Conservation (phyloP, 768 basidiomycete genomes). For the Suillus tomentosus region DNA sequence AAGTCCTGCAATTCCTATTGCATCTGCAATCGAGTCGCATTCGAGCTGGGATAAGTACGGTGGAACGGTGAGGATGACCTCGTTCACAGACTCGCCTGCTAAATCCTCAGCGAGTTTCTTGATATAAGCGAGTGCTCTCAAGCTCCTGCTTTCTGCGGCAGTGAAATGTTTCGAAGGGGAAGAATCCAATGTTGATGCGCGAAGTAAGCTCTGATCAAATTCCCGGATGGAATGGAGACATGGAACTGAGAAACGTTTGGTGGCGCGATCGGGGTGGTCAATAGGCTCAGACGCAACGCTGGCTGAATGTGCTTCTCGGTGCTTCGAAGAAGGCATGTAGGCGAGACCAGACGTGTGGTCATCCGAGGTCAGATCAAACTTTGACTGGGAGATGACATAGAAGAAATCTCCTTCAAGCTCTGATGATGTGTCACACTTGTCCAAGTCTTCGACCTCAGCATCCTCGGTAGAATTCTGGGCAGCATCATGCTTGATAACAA, state of each 20-base stretch:
- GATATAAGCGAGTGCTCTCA: constrained; percentile 55
- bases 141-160: constrained; percentile 23
- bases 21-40: constrained; percentile 95
- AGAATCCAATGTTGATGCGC: constrained; percentile 26
- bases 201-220: constrained; percentile 16
- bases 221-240: neutral
- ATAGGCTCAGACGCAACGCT: neutral
- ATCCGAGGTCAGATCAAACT: neutral
- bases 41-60: constrained; percentile 90
- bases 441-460: no score
- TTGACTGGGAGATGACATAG: neutral
- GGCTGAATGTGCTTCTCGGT: neutral
- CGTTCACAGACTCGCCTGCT: constrained; percentile 74
- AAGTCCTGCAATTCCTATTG: constrained; percentile 89
- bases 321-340: constrained; percentile 2
- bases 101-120: constrained; percentile 82
- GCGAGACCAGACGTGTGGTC: neutral
- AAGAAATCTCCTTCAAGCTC: neutral
- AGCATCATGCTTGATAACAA: neutral
- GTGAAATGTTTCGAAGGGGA: constrained; percentile 30
- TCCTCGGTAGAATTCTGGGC: neutral
- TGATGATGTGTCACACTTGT: constrained; percentile 37
- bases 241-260: constrained; percentile 3
- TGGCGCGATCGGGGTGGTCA: neutral
- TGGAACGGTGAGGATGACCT: constrained; percentile 89